Evolutionary conservation across 805 yeast genomes (phyloP), one percentile per base, ranked within the genome.

Genomic region (Candida coleopterorum): DNA sequence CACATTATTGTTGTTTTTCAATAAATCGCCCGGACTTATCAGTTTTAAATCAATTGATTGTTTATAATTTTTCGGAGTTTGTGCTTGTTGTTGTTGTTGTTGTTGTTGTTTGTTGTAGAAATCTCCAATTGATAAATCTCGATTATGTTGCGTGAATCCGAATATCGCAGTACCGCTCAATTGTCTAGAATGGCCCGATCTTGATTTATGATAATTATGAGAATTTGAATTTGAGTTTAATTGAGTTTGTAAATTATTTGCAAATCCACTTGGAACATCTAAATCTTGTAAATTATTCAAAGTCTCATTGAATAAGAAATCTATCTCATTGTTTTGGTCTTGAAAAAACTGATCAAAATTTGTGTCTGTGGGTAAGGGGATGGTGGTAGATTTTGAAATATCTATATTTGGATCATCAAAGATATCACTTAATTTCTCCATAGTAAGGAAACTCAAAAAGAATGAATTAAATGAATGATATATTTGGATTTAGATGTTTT

Each of bases 101-200:
- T 6, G 32, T 12, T 16, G 15, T 30, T 5, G 48, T 48, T 40
- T 51, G 17, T 50, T 48, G 29, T 44, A 51, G 8, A 55, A 28
- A 45, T 52, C 52, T 6, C 79, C 73, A 30, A 83, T 70, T 2
- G 85, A 76, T 25, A 83, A 55, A 32, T 77, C 81, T 40, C 75
- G 74, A 41, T 71, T 70, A 53, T 83, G 89, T 31, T 76, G 78
- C 7, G 70, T 62, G 46, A 74, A 83, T 0, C 94, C 94, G 56
- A 84, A 84, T 18, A 84, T 83, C 2, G 85, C 90, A 4, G 90
- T 81, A 10, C 94, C 94, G 62, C 88, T 81, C 14, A 75, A 67
- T 40, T 77, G 76, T 45, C 85, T 72, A 36, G 71, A 58, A 52
- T 83, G 90, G 43, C 53, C 33, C 18, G 34, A 14, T 31, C 39